A percentile compares a stretch with the other conserved stretches of the same genome.
phyloP scores from a whole-genome alignment of 768 basidiomycete genomes.

The Lentinula boryana region DNA sequence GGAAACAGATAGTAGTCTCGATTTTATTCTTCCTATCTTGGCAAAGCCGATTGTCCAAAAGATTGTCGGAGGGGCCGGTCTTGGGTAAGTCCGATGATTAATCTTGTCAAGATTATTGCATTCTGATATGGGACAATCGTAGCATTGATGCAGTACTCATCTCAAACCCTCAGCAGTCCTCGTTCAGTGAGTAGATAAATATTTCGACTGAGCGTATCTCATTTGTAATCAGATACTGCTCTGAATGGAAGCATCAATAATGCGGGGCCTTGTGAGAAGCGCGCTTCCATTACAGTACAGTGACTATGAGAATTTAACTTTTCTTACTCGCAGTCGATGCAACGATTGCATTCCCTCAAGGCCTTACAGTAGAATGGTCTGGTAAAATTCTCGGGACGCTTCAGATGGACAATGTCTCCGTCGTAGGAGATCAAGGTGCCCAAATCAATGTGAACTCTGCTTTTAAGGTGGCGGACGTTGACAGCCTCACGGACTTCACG shows the following conservation, averaged over 20 bases:
- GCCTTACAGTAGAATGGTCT: constrained; percentile 56
- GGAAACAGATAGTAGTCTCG: constrained; percentile 52
- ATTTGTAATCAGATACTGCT: constrained; percentile 29
- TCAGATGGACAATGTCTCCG: constrained; percentile 51
- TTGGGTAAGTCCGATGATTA: constrained; percentile 35
- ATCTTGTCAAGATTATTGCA: background rate
- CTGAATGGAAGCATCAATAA: constrained; percentile 61
- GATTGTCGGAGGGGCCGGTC: constrained; percentile 50
- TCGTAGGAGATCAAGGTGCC: constrained; percentile 61
- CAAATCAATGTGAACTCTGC: constrained; percentile 44
- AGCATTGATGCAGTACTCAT: constrained; percentile 62
- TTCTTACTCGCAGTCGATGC: constrained; percentile 49
- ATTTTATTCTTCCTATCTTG: constrained; percentile 61
- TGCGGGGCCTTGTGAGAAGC: constrained; percentile 62
- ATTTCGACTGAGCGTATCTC: background rate
- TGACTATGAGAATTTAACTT: constrained; percentile 4
- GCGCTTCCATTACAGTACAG: background rate
- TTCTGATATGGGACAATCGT: background rate
- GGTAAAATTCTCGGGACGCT: constrained; percentile 54
- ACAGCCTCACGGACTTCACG: constrained; percentile 57
- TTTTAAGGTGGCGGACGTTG: constrained; percentile 55
- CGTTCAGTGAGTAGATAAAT: constrained; percentile 41
- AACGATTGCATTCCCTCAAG: constrained; percentile 55
- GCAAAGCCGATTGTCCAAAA: constrained; percentile 73
- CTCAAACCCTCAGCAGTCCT: constrained; percentile 44